phyloP scores from a whole-genome alignment of 148 eudicot genomes.

The Nyssa sinensis region DNA sequence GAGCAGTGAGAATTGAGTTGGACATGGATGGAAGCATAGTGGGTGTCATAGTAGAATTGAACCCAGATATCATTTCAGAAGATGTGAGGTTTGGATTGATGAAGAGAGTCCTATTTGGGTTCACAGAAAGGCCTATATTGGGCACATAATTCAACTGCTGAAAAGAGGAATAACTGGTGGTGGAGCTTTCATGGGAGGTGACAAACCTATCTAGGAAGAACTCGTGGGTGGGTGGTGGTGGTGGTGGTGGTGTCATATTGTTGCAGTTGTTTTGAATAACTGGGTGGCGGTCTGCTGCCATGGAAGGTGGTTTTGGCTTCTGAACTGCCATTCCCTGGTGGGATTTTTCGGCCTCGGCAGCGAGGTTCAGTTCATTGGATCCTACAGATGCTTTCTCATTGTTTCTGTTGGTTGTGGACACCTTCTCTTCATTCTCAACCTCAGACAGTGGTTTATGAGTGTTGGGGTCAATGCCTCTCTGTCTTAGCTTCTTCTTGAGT shows the following conservation, averaged over 20 bases:
- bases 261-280: slow-evolving; percentile 12
- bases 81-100: slow-evolving; percentile 25
- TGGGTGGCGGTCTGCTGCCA: slow-evolving; percentile 5
- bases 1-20: background rate
- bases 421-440: slow-evolving; percentile 42
- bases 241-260: background rate
- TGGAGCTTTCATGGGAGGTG: slow-evolving; percentile 31
- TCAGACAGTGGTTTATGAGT: slow-evolving; percentile 81
- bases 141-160: slow-evolving; percentile 30
- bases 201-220: slow-evolving; percentile 36
- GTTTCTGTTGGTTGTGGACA: slow-evolving; percentile 29
- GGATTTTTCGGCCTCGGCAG: background rate
- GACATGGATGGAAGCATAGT: slow-evolving; percentile 36
- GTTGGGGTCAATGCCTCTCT: slow-evolving; percentile 80
- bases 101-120: slow-evolving; percentile 29
- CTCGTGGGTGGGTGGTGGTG: slow-evolving; percentile 29
- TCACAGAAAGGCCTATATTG: slow-evolving; percentile 5
- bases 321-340: slow-evolving; percentile 14
- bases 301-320: slow-evolving; percentile 18
- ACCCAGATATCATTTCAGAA: slow-evolving; percentile 24
- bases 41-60: slow-evolving; percentile 28
- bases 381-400: slow-evolving; percentile 24
- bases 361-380: slow-evolving; percentile 4
- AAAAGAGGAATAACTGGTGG: slow-evolving; percentile 23
- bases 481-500: slow-evolving; percentile 79